phyloP scores from a whole-genome alignment of 768 basidiomycete genomes.

The Hygrophoropsis aurantiaca region DNA sequence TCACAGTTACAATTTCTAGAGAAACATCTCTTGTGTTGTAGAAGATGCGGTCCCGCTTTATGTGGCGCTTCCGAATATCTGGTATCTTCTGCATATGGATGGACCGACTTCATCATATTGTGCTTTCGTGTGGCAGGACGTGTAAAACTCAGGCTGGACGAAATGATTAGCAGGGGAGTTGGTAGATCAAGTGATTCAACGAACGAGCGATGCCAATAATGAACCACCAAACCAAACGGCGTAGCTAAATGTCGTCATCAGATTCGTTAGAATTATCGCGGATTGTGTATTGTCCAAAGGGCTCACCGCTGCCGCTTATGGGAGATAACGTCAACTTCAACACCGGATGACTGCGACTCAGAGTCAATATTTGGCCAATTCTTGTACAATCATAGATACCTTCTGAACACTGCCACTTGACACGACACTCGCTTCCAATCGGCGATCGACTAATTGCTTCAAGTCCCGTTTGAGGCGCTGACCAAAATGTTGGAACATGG shows the following conservation, averaged over 20 bases:
- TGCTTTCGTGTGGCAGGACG: slow-evolving; percentile 89
- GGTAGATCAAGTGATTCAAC: slow-evolving; percentile 21
- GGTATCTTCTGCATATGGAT: slow-evolving; percentile 88
- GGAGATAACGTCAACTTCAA: slow-evolving; percentile 97
- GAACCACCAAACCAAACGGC: slow-evolving; percentile 99
- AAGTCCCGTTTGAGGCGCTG: slow-evolving; percentile 93
- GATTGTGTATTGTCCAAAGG: not conserved
- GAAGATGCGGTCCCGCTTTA: slow-evolving; percentile 31
- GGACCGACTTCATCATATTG: slow-evolving; percentile 94
- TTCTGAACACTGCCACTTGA: slow-evolving; percentile 74
- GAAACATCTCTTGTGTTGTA: too few species aligned
- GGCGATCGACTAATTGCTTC: slow-evolving; percentile 89
- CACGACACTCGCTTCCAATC: slow-evolving; percentile 74
- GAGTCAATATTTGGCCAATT: not conserved
- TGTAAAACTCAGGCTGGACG: slow-evolving; percentile 88
- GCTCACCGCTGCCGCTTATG: slow-evolving; percentile 93
- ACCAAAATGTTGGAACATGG: slow-evolving; percentile 99
- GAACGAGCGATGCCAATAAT: slow-evolving; percentile 86
- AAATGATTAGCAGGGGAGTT: not conserved
- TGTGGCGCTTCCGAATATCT: slow-evolving; percentile 89
- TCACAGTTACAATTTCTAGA: too few species aligned
- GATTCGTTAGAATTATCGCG: not conserved
- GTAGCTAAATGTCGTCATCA: slow-evolving; percentile 46
- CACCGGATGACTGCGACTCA: slow-evolving; percentile 77
- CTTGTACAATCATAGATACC: slow-evolving; percentile 42